Base-by-base conservation (phyloP, 2,329 filamentous ascomycete genomes). In the Clonostachys chloroleuca region DNA sequence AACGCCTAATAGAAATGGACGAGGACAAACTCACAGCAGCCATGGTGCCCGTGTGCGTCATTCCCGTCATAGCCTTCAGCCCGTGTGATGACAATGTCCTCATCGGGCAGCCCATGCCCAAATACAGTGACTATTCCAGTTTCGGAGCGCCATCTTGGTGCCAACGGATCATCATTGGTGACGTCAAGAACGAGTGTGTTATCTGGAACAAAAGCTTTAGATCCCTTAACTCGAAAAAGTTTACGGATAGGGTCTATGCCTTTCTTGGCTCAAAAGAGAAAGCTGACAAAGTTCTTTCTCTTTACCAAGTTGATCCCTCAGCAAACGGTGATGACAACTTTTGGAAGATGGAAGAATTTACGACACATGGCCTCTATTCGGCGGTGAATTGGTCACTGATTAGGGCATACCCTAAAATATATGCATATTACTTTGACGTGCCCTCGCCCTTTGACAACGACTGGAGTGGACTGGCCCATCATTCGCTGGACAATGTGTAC, bases 171-270 rank as follows among this genome's bases (percentile, higher is more conserved):
- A 46, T 54, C 52, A 48, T 54, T 35, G 56, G 51, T 24, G 52
- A 56, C 43, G 50, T 44, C 30, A 40, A 40, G 36, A 56, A 51
- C 34, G 53, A 56, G 45, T 47, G 51, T 44, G 50, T 56, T 35
- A 56, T 57, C 34, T 58, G 55, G 54, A 58, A 58, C 44, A 58
- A 56, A 34, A 34, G 33, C 17, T 51, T 50, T 12, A 20, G 34
- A 16, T 12, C 42, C 16, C 48, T 51, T 4, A 33, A 40, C n/a
- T 41, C 53, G 13, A 37, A 48, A 12, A 16, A 12, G 4, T 43
- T 47, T 1, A 12, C 55, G 5, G 30, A n/a, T 14, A 47, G 43
- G 37, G 47, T 54, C 37, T 34, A 30, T n/a, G 14, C 36, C 12
- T 39, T 39, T 3, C 17, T 39, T 14, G 36, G 36, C 36, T n/a